Percentiles rank a stretch among this genome's conserved stretches.
These are phyloP conservation scores for Emmonsia crescens DNA, from an alignment of 2,329 filamentous ascomycete species.

Conservation along the genomic window DNA sequence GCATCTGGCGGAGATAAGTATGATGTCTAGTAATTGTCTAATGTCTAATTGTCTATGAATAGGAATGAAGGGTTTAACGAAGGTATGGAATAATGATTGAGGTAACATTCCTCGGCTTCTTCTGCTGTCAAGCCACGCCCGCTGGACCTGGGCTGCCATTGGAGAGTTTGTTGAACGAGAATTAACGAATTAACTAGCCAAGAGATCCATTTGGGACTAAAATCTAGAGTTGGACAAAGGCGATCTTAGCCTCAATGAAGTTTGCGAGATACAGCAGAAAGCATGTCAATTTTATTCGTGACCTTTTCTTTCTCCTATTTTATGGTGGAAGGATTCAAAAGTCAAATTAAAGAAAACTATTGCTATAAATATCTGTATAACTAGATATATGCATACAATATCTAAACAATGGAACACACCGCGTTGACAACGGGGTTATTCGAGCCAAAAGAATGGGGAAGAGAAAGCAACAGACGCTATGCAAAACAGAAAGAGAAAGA, in stretches of 20 bases:
- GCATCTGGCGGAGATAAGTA: neutral
- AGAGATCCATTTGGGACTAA: no score
- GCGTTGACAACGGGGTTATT: neutral
- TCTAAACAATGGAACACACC: neutral
- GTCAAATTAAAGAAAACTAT: neutral
- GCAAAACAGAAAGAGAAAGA: neutral
- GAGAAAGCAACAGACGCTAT: neutral
- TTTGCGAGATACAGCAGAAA: no score
- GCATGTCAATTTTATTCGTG: neutral
- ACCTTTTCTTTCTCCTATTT: neutral
- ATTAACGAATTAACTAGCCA: no score
- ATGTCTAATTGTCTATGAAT: constrained; percentile 12
- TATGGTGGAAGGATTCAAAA: neutral
- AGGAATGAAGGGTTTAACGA: constrained; percentile 43
- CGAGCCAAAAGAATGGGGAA: neutral
- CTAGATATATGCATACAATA: neutral
- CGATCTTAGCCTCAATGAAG: no score
- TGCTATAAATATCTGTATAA: neutral
- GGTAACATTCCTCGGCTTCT: no score
- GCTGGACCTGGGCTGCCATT: neutral
- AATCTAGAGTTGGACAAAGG: no score
- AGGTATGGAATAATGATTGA: neutral
- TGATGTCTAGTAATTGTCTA: neutral
- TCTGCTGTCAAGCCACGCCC: neutral
- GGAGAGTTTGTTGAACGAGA: neutral